Base-by-base conservation (phyloP, 345 rosid species). In the Eucalyptus cloeziana region DNA sequence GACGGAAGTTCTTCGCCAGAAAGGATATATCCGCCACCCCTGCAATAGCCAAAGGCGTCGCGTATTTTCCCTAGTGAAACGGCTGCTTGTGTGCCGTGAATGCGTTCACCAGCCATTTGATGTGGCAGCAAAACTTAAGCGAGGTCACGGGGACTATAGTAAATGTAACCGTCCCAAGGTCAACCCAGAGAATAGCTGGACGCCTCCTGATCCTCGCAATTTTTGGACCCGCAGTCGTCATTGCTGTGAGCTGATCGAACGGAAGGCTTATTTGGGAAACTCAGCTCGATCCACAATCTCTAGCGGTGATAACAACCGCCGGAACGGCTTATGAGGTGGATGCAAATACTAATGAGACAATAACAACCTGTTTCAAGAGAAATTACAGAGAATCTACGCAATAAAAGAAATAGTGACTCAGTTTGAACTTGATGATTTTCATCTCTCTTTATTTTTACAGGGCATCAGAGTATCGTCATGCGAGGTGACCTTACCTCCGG, bases 1-100 rank as follows among this genome's bases (percentile, higher is more conserved):
- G 86, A 60, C 94, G 94, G 94, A 90, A 87, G n/a, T 93, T 93
- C 88, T 49, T 86, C 3, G 94, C 95, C 13, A 94, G 96, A 56
- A 91, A 87, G 67, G 93, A 95, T 87, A 92, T 90, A 58, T 88
- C 92, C 10, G 94, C 92, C 54, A 93, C 94, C 58, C 94, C 94
- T 6, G 94, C 95, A 13, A 31, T 93, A 19, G 91, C 92, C 31
- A 25, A 91, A 37, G 93, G 92, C 44, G 91, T 89, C 10, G 92
- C 91, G n/a, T 93, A 94, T 86, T 93, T 93, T 79, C 24, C 24
- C 56, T 52, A 24, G 56, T 52, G 56, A 52, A 52, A 52, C 56
- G 56, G 56, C 56, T 52, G 24, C 56, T 52, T 52, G 56, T 52
- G 10, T 52, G 10, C 56, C 56, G 56, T 19, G 56, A 89, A 89